Conservation (phyloP, 768 basidiomycete genomes). For the Trametes cinnabarina region DNA sequence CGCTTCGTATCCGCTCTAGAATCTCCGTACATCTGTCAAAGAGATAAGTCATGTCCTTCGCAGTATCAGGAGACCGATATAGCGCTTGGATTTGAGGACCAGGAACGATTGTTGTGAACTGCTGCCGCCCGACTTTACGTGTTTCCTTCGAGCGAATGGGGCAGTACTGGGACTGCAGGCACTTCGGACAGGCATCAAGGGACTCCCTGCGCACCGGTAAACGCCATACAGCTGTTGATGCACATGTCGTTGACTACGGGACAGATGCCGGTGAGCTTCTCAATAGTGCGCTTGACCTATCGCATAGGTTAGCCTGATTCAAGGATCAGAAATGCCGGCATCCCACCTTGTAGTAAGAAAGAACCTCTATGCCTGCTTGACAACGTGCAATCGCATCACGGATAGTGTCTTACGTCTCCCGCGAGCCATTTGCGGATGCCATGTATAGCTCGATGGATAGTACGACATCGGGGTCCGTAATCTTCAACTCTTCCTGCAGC, state of each 20-base stretch:
- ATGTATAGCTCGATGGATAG: neutral
- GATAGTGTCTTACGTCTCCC: neutral
- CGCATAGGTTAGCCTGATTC: neutral
- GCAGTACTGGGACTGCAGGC: neutral
- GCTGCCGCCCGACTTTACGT: constrained; percentile 27
- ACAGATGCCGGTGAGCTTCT: neutral
- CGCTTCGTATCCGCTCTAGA: neutral
- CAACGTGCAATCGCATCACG: neutral
- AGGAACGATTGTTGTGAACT: constrained; percentile 39
- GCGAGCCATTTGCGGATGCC: neutral
- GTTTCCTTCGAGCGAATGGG: neutral
- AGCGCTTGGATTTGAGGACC: constrained; percentile 44
- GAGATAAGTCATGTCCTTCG: constrained; percentile 32
- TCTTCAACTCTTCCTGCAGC: neutral
- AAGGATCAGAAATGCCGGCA: neutral
- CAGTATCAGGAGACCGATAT: constrained; percentile 20
- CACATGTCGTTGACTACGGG: neutral
- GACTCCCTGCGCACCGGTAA: neutral
- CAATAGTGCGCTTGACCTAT: neutral
- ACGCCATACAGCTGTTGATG: neutral
- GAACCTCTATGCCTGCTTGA: neutral
- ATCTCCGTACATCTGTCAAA: neutral
- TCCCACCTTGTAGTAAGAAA: neutral
- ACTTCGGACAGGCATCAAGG: neutral
- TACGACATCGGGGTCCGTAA: neutral